phyloP scores from a whole-genome alignment of 2,329 filamentous ascomycete genomes.

The Claviceps fusiformis region DNA sequence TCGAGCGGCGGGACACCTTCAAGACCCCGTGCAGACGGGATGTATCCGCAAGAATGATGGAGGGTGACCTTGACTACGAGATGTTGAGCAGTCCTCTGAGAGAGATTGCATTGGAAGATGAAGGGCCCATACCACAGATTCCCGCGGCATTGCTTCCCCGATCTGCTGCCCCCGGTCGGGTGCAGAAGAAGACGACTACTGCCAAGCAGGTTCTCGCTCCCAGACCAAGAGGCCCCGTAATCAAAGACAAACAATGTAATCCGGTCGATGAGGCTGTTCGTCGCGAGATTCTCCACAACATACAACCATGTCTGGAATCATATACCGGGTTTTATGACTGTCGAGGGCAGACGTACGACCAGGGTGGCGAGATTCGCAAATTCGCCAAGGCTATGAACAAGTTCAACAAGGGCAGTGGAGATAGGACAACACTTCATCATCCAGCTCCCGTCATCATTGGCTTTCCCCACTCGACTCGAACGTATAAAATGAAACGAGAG shows the following conservation, averaged over 20 bases:
- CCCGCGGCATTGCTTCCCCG: conserved; percentile 36
- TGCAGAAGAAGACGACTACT: conserved; percentile 14
- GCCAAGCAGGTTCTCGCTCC: conserved; percentile 25
- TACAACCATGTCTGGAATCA: conserved; percentile 57
- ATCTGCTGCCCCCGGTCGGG: conserved; percentile 17
- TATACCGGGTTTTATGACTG: conserved; percentile 76
- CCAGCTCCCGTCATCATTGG: conserved; percentile 49
- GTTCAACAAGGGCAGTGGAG: conserved; percentile 40
- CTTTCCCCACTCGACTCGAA: conserved; percentile 50
- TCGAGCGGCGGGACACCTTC: conserved; percentile 44
- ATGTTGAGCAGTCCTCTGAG: conserved; percentile 59
- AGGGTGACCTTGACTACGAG: conserved; percentile 24
- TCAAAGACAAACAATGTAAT: conserved; percentile 76
- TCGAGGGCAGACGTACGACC: conserved; percentile 46
- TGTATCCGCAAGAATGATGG: conserved; percentile 11
- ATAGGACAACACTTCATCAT: conserved; percentile 46
- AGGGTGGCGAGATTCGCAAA: conserved; percentile 64
- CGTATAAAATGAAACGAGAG: conserved; percentile 70
- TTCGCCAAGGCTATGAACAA: conserved; percentile 57
- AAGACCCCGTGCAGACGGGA: conserved; percentile 65
- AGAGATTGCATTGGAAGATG: conserved; percentile 41
- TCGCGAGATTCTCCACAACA: conserved; percentile 57
- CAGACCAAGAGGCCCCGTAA: conserved; percentile 53
- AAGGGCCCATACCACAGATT: conserved; percentile 32
- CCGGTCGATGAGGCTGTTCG: conserved; percentile 70